Conservation (phyloP, 2,329 filamentous ascomycete species). For the Dryadomyces quercivorus region DNA sequence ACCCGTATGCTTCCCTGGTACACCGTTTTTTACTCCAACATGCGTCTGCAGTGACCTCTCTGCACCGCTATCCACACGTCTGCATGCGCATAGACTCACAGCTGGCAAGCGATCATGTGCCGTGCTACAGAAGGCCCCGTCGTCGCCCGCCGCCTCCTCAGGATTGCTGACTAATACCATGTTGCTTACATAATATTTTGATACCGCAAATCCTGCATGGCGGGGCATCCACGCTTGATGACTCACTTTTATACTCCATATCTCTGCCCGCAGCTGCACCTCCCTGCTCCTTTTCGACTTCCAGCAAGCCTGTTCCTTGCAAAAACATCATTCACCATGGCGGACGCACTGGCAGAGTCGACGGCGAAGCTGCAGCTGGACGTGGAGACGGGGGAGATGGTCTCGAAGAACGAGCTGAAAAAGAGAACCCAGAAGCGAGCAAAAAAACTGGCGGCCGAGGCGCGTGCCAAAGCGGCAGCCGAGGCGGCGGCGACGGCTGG, state of each 20-base stretch:
- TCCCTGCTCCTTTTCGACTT: not conserved
- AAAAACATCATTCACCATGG: conserved; percentile 22
- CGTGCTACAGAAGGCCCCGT: too few relatives aligned
- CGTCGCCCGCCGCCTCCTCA: too few relatives aligned
- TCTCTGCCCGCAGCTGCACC: not conserved
- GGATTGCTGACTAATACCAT: not conserved
- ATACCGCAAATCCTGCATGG: not conserved
- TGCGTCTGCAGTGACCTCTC: not conserved
- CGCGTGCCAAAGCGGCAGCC: conserved; percentile 26
- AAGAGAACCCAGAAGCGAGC: conserved; percentile 43
- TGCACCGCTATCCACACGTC: not conserved
- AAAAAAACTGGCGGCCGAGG: conserved; percentile 2
- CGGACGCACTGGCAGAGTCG: conserved; percentile 32
- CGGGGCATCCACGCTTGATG: not conserved
- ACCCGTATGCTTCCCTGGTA: not conserved
- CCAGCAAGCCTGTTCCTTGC: not conserved
- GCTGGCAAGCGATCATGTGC: too few relatives aligned
- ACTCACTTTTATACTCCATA: not conserved
- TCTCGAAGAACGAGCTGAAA: conserved; percentile 52
- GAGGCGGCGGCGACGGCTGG: conserved; percentile 11
- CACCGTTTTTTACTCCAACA: not conserved
- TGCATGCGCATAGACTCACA: too few relatives aligned
- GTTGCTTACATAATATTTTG: not conserved
- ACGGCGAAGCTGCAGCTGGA: conserved; percentile 49
- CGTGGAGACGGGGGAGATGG: conserved; percentile 53